These are phyloP conservation scores for Solanum ossicruentum DNA, from an alignment of 257 asterid genomes.

Conservation along the genomic window DNA sequence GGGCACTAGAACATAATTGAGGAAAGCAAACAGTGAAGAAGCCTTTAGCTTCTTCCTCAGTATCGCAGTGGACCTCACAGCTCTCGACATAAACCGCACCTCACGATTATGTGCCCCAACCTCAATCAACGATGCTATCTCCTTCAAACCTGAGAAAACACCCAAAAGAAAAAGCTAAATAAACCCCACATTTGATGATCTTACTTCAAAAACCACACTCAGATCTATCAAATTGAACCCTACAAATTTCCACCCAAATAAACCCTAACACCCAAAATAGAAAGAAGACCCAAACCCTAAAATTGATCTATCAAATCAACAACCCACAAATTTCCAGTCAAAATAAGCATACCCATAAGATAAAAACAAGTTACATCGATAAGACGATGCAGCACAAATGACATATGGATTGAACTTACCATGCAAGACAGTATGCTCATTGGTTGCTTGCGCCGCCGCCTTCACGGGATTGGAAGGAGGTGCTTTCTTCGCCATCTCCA, in stretches of 20 bases:
- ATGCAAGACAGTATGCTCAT: constrained; percentile 34
- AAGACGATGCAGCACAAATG: not conserved
- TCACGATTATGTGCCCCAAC: constrained; percentile 71
- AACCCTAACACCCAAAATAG: not conserved
- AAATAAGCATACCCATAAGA: not conserved
- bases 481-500: constrained; percentile 65
- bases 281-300: not conserved
- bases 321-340: not conserved
- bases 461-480: constrained; percentile 30
- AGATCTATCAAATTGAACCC: not conserved
- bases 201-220: not conserved
- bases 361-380: not conserved
- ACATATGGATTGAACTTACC: constrained; percentile 15
- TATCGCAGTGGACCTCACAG: constrained; percentile 59
- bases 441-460: too few species aligned
- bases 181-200: not conserved
- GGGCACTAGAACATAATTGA: constrained; percentile 38
- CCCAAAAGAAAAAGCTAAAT: not conserved
- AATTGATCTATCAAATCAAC: not conserved
- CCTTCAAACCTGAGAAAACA: constrained; percentile 48
- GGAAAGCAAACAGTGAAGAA: constrained; percentile 47
- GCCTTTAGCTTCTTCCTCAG: constrained; percentile 61
- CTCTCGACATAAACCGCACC: constrained; percentile 58
- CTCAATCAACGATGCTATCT: constrained; percentile 63
- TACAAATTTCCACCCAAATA: not conserved